phyloP scores from a whole-genome alignment of 306 rosid species.

The Mimosa bimucronata region DNA sequence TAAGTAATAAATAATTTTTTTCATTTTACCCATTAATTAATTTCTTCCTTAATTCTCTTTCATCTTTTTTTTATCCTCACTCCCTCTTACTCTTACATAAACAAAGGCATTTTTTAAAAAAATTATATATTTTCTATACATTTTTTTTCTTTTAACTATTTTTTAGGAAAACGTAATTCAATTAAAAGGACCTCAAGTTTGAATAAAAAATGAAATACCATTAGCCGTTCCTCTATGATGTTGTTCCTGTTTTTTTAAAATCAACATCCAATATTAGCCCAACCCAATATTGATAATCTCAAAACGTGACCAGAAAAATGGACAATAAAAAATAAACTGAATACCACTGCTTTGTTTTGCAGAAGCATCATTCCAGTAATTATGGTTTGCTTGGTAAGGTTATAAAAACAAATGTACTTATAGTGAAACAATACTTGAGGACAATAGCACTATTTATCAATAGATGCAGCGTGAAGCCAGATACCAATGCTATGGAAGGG shows the following conservation, averaged over 20 bases:
- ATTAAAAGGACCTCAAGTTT: not conserved
- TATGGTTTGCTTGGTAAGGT: constrained; percentile 45
- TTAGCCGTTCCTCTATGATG: constrained; percentile 90
- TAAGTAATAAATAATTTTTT: no score
- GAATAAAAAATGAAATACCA: constrained; percentile 50
- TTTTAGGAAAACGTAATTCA: no score
- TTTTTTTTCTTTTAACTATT: no score
- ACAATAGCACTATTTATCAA: constrained; percentile 52
- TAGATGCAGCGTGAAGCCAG: constrained; percentile 49
- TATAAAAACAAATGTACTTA: constrained; percentile 46
- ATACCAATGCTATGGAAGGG: constrained; percentile 57
- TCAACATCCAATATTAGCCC: not conserved
- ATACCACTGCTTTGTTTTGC: constrained; percentile 48
- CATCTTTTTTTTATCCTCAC: no score
- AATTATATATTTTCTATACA: no score
- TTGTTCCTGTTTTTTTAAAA: constrained; percentile 61
- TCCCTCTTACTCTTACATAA: no score
- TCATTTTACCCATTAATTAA: no score
- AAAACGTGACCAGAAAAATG: no score
- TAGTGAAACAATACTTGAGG: constrained; percentile 51
- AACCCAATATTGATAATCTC: no score
- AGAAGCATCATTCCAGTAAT: constrained; percentile 66
- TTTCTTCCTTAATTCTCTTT: no score
- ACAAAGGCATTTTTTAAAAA: no score
- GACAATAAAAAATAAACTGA: no score